phyloP scores from a whole-genome alignment of 2,329 filamentous ascomycete genomes.

The Graphium sp. region DNA sequence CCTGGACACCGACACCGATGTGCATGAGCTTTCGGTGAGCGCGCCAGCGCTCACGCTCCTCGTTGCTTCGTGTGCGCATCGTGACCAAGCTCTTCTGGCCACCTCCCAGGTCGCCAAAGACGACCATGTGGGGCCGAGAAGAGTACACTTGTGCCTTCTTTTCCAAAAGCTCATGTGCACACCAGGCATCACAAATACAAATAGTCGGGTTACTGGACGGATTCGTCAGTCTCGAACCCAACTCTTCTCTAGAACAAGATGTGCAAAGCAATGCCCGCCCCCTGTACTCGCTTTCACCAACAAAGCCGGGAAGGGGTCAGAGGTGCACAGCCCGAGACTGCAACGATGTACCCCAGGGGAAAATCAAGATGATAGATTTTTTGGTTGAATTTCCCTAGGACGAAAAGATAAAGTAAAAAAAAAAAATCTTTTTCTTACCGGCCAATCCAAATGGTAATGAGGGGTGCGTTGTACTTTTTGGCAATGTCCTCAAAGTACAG shows the following conservation, averaged over 20 bases:
- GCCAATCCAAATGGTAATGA: slow-evolving; percentile 39
- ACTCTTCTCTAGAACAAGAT: too few species aligned
- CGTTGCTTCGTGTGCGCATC: slow-evolving; percentile 19
- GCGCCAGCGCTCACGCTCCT: slow-evolving; percentile 8
- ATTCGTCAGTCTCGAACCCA: too few species aligned
- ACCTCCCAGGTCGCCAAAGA: slow-evolving; percentile 25
- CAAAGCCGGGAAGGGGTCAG: too few species aligned
- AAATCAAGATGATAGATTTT: too few species aligned
- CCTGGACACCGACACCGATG: slow-evolving; percentile 7
- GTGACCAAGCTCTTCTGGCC: slow-evolving; percentile 24
- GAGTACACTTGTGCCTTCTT: slow-evolving; percentile 33
- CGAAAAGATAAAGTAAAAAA: too few species aligned
- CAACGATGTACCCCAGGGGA: too few species aligned
- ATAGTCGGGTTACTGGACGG: slow-evolving; percentile 23
- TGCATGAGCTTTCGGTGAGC: slow-evolving; percentile 8
- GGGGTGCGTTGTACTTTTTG: slow-evolving; percentile 25
- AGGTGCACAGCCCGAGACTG: too few species aligned
- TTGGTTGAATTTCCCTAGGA: too few species aligned
- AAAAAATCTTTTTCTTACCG: too few species aligned
- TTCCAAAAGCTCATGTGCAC: slow-evolving; percentile 35
- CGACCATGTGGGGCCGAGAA: slow-evolving; percentile 29
- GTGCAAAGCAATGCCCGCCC: too few species aligned
- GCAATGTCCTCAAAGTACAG: slow-evolving; percentile 30
- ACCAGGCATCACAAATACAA: slow-evolving; percentile 29
- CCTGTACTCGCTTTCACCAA: too few species aligned